A percentile compares a stretch with the other conserved stretches of the same genome.
Conservation (phyloP, 2,329 filamentous ascomycete genomes). For the Colletotrichum sidae region DNA sequence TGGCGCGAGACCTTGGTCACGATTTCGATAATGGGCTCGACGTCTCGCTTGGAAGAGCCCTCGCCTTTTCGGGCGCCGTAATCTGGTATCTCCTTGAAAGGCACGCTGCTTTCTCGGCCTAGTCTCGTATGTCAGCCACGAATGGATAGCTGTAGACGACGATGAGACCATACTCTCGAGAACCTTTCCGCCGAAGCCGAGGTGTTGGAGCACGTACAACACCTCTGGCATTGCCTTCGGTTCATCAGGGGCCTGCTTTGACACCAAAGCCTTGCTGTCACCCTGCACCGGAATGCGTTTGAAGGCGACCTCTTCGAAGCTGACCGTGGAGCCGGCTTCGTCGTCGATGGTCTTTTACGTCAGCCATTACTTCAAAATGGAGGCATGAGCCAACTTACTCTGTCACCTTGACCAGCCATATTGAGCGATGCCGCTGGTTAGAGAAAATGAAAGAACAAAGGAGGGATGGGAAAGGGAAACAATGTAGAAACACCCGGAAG, state of each 20-base stretch:
- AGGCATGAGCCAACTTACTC: slow-evolving; percentile 2
- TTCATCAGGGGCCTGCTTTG: slow-evolving; percentile 39
- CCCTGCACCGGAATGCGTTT: not conserved
- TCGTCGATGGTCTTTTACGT: slow-evolving; percentile 34
- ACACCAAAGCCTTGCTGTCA: slow-evolving; percentile 34
- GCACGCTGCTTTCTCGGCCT: slow-evolving; percentile 53
- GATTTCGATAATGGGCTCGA: slow-evolving; percentile 56
- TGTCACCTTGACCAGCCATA: slow-evolving; percentile 27
- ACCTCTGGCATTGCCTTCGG: slow-evolving; percentile 49
- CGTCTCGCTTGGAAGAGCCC: slow-evolving; percentile 35
- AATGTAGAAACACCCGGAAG: not conserved
- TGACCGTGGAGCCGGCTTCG: slow-evolving; percentile 45
- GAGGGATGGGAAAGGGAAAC: not conserved
- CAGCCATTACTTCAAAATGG: not conserved
- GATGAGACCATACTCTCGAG: slow-evolving; percentile 48
- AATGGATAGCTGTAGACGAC: slow-evolving; percentile 1
- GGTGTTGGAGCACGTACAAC: slow-evolving; percentile 55
- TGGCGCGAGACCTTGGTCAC: slow-evolving; percentile 49
- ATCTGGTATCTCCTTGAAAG: slow-evolving; percentile 50
- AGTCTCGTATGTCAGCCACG: slow-evolving; percentile 24
- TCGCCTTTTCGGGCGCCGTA: slow-evolving; percentile 41
- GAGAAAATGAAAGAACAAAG: not conserved
- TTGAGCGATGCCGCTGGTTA: not conserved
- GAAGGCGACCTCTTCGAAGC: slow-evolving; percentile 48
- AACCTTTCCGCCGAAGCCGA: slow-evolving; percentile 46